These are phyloP conservation scores for Nepenthes mirabilis DNA, from an alignment of 148 eudicot genomes.

Conservation along the genomic window DNA sequence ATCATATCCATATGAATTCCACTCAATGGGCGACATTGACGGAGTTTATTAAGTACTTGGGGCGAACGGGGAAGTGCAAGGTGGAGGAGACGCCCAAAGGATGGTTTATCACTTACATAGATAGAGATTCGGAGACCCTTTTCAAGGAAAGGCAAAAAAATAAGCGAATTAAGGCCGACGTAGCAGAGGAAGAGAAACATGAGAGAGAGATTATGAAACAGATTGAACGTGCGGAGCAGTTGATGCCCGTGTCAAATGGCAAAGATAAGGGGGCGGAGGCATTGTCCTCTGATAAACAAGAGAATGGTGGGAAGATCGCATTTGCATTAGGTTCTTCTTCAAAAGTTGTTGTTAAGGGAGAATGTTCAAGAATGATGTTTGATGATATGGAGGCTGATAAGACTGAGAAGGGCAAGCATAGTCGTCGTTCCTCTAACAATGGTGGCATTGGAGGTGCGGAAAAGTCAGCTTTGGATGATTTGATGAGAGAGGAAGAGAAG, in stretches of 20 bases:
- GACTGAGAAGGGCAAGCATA: constrained; percentile 13
- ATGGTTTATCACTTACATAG: constrained; percentile 87
- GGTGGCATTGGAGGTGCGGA: constrained; percentile 9
- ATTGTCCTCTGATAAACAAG: constrained; percentile 17
- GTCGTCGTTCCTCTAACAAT: constrained; percentile 6
- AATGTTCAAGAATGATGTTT: constrained; percentile 39
- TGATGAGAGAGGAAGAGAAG: constrained; percentile 85
- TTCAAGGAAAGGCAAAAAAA: constrained; percentile 78
- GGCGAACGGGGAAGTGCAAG: constrained; percentile 69
- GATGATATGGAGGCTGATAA: constrained; percentile 42
- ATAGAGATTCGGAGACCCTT: constrained; percentile 81
- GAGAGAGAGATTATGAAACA: constrained; percentile 73
- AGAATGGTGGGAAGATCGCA: constrained; percentile 32
- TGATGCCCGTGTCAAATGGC: constrained; percentile 7
- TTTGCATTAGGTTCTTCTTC: constrained; percentile 19
- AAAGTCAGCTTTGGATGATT: constrained; percentile 55
- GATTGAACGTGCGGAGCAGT: constrained; percentile 60
- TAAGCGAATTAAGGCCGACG: constrained; percentile 61
- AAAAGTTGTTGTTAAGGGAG: constrained; percentile 18
- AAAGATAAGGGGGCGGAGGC: constrained; percentile 2
- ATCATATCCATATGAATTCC: constrained; percentile 88
- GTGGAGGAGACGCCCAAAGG: constrained; percentile 89
- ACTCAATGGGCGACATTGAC: constrained; percentile 79
- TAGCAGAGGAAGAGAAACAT: constrained; percentile 84
- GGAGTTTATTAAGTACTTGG: constrained; percentile 76